phyloP scores from a whole-genome alignment of 1,284 basidiomycete species.

The Polyporus tsugae region DNA sequence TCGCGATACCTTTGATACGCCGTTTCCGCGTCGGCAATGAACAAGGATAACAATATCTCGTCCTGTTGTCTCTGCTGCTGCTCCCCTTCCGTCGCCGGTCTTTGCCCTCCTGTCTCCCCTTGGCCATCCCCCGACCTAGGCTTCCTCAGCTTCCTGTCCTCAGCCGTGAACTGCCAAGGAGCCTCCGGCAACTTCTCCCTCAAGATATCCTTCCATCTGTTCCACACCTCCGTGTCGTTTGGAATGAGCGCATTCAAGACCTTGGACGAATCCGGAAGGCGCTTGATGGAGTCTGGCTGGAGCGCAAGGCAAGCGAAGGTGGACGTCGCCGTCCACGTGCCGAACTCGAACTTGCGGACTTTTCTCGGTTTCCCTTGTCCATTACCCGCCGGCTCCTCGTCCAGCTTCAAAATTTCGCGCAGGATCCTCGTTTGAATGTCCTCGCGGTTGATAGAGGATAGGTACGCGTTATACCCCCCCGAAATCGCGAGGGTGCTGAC shows the following conservation, averaged over 20 bases:
- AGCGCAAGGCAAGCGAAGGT: conserved; percentile 26
- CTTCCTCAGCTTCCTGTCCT: conserved; percentile 12
- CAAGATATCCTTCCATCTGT: conserved; percentile 27
- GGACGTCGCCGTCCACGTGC: conserved; percentile 27
- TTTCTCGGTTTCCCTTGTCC: not conserved
- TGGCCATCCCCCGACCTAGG: not conserved
- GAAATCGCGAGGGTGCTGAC: conserved; percentile 27
- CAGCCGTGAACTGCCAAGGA: not conserved
- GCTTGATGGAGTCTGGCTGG: conserved; percentile 8
- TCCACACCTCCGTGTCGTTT: conserved; percentile 33
- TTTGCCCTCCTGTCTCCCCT: not conserved
- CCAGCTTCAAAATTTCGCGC: conserved; percentile 16
- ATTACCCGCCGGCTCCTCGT: not conserved
- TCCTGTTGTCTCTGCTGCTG: not conserved
- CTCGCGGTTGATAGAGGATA: conserved; percentile 29
- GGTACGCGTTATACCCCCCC: conserved; percentile 30
- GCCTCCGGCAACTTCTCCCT: conserved; percentile 9
- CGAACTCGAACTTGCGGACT: conserved; percentile 23
- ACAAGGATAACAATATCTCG: not conserved
- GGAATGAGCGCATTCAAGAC: conserved; percentile 28
- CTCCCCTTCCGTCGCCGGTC: not conserved
- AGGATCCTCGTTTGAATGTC: conserved; percentile 29
- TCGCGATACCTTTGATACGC: not conserved
- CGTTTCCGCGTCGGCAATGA: not conserved
- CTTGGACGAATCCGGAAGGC: conserved; percentile 17